Evolutionary conservation across 768 basidiomycete species (phyloP), one percentile per base, ranked within the genome.

Genomic region (Cyclocybe aegerita): DNA sequence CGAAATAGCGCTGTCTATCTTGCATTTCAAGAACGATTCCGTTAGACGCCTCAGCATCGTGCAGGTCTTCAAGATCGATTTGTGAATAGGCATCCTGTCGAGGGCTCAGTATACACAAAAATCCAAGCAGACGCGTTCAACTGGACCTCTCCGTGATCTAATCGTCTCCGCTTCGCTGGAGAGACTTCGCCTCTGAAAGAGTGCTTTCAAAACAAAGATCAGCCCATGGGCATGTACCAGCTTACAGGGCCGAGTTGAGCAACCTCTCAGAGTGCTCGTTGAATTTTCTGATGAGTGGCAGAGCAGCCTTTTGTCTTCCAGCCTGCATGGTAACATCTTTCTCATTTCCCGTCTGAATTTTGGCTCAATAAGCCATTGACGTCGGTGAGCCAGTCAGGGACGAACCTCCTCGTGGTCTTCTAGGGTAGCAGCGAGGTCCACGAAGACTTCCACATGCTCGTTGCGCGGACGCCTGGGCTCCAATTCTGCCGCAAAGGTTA

Each of bases 221-320:
- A 23, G 2, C 1, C 1, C 23, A 23, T 2, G 5, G 23, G 1
- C 1, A 23, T 43, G 37, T 14, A 23, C 47, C 33, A 34, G 40
- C 66, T 58, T 61, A 89, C 90, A 92, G 60, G 4, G 89, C 86
- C 38, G 90, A 85, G 50, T 88, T 86, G 10, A 98, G 72, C 8
- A 98, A 72, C 57, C 93, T 73, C 58, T 96, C 93, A 0, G 93
- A 97, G 66, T 99, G 97, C 62, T 98, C 93, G 61, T 98, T 99
- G 71, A 99, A 98, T 64, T 95, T 90, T 43, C 96, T 80, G 56
- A 99, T 98, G 41, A 98, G 77, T 0, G 97, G 97, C 16, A 99
- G 69, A 9, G 91, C 89, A 33, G 86, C 88, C 43, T 85, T 79
- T 65, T 97, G 90, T 60, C 87, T 81, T 11, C 97, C 97, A 10